These are phyloP conservation scores for Hymenoscyphus fraxineus DNA, from an alignment of 2,329 filamentous ascomycete genomes.

Conservation along the genomic window DNA sequence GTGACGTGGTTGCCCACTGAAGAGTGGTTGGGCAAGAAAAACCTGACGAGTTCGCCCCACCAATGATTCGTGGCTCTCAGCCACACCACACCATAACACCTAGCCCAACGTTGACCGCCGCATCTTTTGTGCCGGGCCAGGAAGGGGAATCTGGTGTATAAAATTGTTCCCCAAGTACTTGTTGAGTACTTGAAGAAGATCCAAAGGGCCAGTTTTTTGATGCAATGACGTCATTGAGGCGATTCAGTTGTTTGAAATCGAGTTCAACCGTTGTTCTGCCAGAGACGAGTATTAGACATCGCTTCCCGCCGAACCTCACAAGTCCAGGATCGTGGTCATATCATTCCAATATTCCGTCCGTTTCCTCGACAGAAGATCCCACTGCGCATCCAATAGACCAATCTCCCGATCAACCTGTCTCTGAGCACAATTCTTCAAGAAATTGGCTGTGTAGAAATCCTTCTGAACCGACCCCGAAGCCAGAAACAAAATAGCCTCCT, in stretches of 20 bases:
- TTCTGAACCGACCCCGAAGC: constrained; percentile 3
- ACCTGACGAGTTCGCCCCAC: too few relatives aligned
- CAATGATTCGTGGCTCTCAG: too few relatives aligned
- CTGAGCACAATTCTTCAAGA: constrained; percentile 2
- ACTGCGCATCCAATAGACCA: constrained; percentile 1
- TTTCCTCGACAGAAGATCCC: neutral
- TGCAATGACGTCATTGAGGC: neutral
- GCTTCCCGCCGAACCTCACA: neutral
- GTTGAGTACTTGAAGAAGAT: neutral
- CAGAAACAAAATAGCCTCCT: constrained; percentile 3
- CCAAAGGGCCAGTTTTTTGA: neutral
- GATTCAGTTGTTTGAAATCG: neutral
- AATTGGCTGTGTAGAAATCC: neutral
- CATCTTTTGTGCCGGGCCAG: too few relatives aligned
- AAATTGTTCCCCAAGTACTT: too few relatives aligned
- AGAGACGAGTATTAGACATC: neutral
- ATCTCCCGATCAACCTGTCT: constrained; percentile 7
- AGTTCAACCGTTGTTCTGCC: neutral
- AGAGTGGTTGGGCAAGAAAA: too few relatives aligned
- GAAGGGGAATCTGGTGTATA: too few relatives aligned
- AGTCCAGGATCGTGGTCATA: constrained; percentile 3
- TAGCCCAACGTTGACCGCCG: too few relatives aligned
- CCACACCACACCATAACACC: too few relatives aligned
- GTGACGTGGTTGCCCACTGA: neutral
- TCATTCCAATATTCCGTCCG: constrained; percentile 3